Percentiles rank a stretch among this genome's conserved stretches.
phyloP scores from a whole-genome alignment of 768 basidiomycete species.

The Erythrobasidium yunnanense region DNA sequence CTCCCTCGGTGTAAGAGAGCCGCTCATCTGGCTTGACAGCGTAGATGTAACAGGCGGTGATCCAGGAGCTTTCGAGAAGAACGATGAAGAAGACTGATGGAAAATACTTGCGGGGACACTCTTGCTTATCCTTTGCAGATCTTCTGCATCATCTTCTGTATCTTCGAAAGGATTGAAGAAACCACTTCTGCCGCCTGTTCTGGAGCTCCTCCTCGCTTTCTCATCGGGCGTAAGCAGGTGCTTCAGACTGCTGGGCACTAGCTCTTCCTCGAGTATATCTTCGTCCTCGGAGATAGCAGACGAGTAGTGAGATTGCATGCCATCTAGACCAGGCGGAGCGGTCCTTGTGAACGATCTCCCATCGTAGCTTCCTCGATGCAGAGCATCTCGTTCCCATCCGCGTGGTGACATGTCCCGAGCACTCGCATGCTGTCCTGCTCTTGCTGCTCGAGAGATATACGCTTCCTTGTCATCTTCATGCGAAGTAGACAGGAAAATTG shows the following conservation, averaged over 20 bases:
- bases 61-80: conserved; percentile 3
- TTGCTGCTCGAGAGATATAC: conserved; percentile 1
- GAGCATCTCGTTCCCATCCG: not conserved
- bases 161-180: conserved; percentile 27
- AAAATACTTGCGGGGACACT: not conserved
- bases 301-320: not conserved
- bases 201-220: not conserved
- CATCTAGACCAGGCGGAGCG: not conserved
- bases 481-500: conserved; percentile 15
- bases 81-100: not conserved
- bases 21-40: not conserved
- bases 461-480: conserved; percentile 10
- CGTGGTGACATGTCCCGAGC: not conserved
- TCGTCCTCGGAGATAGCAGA: conserved; percentile 7
- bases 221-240: conserved; percentile 20
- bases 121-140: not conserved
- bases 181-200: conserved; percentile 1
- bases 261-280: conserved; percentile 16
- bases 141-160: conserved; percentile 10
- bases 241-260: conserved; percentile 19
- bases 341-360: not conserved
- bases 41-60: conserved; percentile 10
- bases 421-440: not conserved
- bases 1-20: not conserved
- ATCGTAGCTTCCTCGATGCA: not conserved